phyloP scores from a whole-genome alignment of 2,329 filamentous ascomycete genomes.

The Xylogone sp. region DNA sequence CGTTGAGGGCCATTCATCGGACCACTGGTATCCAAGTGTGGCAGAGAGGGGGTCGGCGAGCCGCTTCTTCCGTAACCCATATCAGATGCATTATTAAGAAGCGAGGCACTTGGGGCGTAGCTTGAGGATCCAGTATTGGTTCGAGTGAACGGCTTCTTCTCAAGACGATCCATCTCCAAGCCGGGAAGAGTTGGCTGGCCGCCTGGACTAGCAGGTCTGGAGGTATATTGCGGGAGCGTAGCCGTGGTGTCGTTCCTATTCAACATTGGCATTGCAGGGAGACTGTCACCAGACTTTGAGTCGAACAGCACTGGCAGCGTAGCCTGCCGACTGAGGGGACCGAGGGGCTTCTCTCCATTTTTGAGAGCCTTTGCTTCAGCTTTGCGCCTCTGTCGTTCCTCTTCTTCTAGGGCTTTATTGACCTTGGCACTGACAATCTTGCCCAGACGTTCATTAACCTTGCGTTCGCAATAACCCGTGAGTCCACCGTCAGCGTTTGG shows the following conservation, averaged over 20 bases:
- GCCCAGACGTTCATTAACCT: conserved; percentile 81
- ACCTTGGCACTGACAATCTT: conserved; percentile 83
- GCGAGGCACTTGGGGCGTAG: conserved; percentile 60
- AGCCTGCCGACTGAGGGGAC: conserved; percentile 52
- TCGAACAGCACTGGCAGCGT: conserved; percentile 63
- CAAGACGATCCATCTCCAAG: conserved; percentile 48
- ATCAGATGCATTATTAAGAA: conserved; percentile 54
- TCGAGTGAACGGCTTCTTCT: conserved; percentile 46
- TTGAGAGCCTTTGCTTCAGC: conserved; percentile 49
- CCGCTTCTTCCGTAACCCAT: conserved; percentile 47
- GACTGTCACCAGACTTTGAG: conserved; percentile 46
- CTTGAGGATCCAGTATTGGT: conserved; percentile 56
- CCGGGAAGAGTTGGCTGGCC: conserved; percentile 34
- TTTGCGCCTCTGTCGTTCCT: conserved; percentile 57
- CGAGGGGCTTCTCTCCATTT: conserved; percentile 47
- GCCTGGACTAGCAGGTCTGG: conserved; percentile 52
- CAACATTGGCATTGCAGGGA: conserved; percentile 55
- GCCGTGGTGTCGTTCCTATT: conserved; percentile 56
- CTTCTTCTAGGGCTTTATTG: conserved; percentile 80
- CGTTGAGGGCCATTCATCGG: conserved; percentile 20
- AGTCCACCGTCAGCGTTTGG: conserved; percentile 77
- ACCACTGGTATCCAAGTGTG: conserved; percentile 17
- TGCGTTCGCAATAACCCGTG: conserved; percentile 82
- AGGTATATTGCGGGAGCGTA: conserved; percentile 60
- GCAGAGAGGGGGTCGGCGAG: conserved; percentile 24